Conservation (phyloP, 73 alveolate genomes). For the Paramecium bursaria region DNA sequence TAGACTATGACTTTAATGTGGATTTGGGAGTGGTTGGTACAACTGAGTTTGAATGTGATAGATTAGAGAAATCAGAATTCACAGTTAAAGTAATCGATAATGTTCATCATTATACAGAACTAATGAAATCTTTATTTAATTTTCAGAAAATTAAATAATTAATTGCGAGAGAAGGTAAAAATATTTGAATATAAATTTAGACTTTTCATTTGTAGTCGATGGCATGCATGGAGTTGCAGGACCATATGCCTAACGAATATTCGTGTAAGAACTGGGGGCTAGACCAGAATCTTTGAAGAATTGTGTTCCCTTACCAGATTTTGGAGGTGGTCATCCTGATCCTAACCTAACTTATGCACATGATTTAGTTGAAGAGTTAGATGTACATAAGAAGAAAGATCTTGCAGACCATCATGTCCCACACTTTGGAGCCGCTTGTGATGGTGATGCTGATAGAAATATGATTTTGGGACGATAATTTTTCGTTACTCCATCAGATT, state of each 20-base stretch:
- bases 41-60: neutral
- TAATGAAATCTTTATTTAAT: conserved; percentile 91
- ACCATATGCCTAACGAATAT: conserved; percentile 94
- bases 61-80: conserved; percentile 64
- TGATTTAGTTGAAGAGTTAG: conserved; percentile 90
- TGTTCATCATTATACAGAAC: conserved; percentile 88
- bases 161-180: conserved; percentile 75
- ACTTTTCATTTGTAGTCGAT: conserved; percentile 92
- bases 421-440: conserved; percentile 98
- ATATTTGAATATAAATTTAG: conserved; percentile 58
- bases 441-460: conserved; percentile 99
- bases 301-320: conserved; percentile 94
- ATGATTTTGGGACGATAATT: conserved; percentile 98
- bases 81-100: conserved; percentile 85
- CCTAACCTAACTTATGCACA: conserved; percentile 98
- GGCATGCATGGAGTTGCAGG: conserved; percentile 98
- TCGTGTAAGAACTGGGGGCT: conserved; percentile 88
- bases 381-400: conserved; percentile 74
- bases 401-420: conserved; percentile 71
- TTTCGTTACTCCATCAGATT: conserved; percentile 98
- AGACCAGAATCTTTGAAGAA: conserved; percentile 76
- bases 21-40: conserved; percentile 67
- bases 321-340: conserved; percentile 98
- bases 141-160: conserved; percentile 89
- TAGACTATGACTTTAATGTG: conserved; percentile 78